Conservation (phyloP, 2,329 filamentous ascomycete genomes). For the Sclerotinia nivalis region DNA sequence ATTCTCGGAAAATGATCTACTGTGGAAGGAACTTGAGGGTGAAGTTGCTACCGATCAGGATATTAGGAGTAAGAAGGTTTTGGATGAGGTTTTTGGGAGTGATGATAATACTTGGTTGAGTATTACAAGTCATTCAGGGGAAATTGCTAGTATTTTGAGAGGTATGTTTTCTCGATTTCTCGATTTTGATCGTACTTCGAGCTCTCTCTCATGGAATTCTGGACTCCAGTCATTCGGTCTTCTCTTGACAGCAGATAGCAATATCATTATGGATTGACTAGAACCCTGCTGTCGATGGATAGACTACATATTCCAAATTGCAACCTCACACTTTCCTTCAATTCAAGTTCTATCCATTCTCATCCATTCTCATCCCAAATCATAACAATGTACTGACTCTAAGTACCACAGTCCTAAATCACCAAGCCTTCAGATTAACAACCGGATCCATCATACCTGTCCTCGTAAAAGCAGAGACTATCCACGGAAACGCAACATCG, state of each 20-base stretch:
- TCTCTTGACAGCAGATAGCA: background rate
- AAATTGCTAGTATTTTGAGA: slow-evolving; percentile 53
- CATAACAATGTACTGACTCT: background rate
- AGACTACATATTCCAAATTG: background rate
- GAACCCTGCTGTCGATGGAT: background rate
- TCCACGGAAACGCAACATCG: slow-evolving; percentile 29
- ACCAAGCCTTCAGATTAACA: slow-evolving; percentile 58
- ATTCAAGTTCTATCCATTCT: no score
- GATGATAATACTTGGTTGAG: slow-evolving; percentile 58
- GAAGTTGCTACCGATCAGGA: slow-evolving; percentile 52
- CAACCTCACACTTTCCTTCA: no score
- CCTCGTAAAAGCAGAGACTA: slow-evolving; percentile 59
- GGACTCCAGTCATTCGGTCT: no score
- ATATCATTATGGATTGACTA: background rate
- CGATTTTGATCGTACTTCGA: background rate
- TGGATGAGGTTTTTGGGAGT: slow-evolving; percentile 58
- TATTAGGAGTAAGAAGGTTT: slow-evolving; percentile 45
- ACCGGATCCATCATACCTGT: slow-evolving; percentile 70
- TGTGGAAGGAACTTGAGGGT: slow-evolving; percentile 48
- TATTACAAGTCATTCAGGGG: slow-evolving; percentile 61
- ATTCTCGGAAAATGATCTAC: slow-evolving; percentile 58
- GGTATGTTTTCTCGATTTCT: slow-evolving; percentile 28
- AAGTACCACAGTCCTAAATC: slow-evolving; percentile 50
- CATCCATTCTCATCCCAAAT: no score
- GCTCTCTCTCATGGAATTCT: background rate